Evolutionary conservation across 1,139 yeast species (phyloP).

Genomic region (Suhomyces maxii): DNA sequence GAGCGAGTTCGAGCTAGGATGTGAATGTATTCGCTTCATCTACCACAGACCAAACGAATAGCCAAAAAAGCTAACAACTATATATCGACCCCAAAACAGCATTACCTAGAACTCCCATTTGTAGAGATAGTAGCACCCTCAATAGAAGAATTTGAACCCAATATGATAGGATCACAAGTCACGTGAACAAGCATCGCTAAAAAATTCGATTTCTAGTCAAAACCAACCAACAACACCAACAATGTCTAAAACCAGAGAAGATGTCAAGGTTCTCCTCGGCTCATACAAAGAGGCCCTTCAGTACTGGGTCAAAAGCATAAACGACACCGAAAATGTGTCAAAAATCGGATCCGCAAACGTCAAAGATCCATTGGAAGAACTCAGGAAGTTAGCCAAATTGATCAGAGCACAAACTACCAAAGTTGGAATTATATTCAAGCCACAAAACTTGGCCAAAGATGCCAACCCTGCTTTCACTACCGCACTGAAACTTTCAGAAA

Average conservation of each 20-base stretch:
- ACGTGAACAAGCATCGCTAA: slow-evolving; percentile 4
- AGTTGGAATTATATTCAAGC: slow-evolving; percentile 72
- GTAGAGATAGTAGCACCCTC: not conserved
- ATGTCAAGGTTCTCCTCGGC: slow-evolving; percentile 27
- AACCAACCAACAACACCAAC: not conserved
- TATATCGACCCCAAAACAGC: too few species aligned
- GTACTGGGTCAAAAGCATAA: slow-evolving; percentile 28
- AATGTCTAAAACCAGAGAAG: slow-evolving; percentile 17
- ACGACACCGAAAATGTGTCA: slow-evolving; percentile 6
- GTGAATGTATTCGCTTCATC: too few species aligned
- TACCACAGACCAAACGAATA: too few species aligned
- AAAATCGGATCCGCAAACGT: slow-evolving; percentile 36
- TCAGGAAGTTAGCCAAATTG: slow-evolving; percentile 56
- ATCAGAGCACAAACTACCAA: slow-evolving; percentile 80
- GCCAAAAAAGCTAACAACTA: too few species aligned
- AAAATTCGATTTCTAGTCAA: not conserved
- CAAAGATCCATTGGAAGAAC: slow-evolving; percentile 52
- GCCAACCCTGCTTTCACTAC: slow-evolving; percentile 54
- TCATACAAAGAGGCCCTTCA: slow-evolving; percentile 38
- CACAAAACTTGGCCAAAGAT: slow-evolving; percentile 46
- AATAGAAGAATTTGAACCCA: not conserved
- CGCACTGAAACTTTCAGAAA: slow-evolving; percentile 49
- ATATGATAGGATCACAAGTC: not conserved
- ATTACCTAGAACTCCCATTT: too few species aligned
- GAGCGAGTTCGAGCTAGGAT: too few species aligned